A percentile compares a stretch with the other conserved stretches of the same genome.
Conservation (phyloP, 768 basidiomycete genomes). For the Tephrocybe sp. region DNA sequence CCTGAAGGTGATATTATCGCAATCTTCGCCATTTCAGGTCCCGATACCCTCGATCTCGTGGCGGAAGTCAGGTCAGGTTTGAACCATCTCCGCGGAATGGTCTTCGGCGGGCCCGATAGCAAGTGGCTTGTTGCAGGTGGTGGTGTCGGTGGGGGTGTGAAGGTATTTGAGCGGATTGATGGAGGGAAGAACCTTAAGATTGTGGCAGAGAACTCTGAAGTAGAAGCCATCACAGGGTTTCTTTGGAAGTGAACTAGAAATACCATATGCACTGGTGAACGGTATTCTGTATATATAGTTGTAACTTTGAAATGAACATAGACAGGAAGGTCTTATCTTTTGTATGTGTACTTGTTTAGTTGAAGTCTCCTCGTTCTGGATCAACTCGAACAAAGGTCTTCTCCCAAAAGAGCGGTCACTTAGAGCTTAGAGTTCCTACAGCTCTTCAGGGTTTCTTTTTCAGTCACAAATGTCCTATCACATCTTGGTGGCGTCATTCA, state of each 20-base stretch:
- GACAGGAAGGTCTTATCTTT: neutral
- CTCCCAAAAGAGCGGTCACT: too few species aligned
- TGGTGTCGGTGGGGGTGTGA: conserved; percentile 61
- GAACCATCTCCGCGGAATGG: conserved; percentile 68
- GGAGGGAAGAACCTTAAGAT: conserved; percentile 56
- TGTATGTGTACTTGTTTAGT: conserved; percentile 2
- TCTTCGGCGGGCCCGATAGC: conserved; percentile 61
- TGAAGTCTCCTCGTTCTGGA: too few species aligned
- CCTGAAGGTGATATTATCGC: conserved; percentile 72
- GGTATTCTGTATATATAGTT: too few species aligned
- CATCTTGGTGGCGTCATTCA: too few species aligned
- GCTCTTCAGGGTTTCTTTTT: too few species aligned
- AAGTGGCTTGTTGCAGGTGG: conserved; percentile 69
- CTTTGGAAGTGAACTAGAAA: conserved; percentile 39
- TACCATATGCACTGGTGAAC: too few species aligned
- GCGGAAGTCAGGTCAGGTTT: conserved; percentile 69
- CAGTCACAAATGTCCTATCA: too few species aligned
- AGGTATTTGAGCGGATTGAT: conserved; percentile 66
- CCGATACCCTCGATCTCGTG: conserved; percentile 48
- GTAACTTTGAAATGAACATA: neutral
- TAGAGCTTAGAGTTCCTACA: too few species aligned
- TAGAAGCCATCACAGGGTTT: conserved; percentile 55
- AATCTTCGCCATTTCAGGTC: conserved; percentile 56
- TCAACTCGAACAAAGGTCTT: too few species aligned
- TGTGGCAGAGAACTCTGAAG: conserved; percentile 43